Evolutionary conservation across 441 rosid species (phyloP), one percentile per base, ranked within the genome.

Genomic region (Mallotus japonicus): DNA sequence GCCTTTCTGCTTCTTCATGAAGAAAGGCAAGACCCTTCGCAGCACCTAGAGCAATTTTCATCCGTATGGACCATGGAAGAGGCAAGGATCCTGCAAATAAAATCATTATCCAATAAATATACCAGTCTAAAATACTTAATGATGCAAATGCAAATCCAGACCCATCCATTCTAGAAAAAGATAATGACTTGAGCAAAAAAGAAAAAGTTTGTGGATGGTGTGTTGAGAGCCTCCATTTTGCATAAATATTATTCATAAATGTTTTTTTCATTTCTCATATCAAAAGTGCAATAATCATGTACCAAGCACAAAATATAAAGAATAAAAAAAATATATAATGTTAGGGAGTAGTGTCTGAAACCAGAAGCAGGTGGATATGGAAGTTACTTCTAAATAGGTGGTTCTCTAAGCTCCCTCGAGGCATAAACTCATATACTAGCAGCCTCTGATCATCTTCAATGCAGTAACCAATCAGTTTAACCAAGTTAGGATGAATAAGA

Each of bases 371-470:
- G 14, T 22, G 74, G 11, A 67, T 34, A 28, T 15, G 32, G 57
- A 58, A 56, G 60, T 62, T 24, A 95, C 99, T 87, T 86, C 97
- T 86, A 82, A 95, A 95, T 24, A 95, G 97, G 80, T 95, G 99
- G 78, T 94, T 94, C 77, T 94, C 98, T 87, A 94, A 85, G 83
- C 98, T 94, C 82, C 98, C 97, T 60, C 95, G 89, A 74, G 97
- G 98, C 97, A 94, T 90, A 77, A 94, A 93, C 88, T 93, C 99
- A 64, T 94, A 94, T 0, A 86, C 98, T 46, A 94, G 83, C 75
- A 94, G 86, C 86, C 98, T 86, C 73, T 94, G 98, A 82, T 94
- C 99, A 73, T 91, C 99, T 87, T 94, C 99, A 66, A 94, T 92
- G 83, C 97, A 94, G 76, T 94, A 94, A 68, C 99, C 99, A 63